Base-by-base conservation (phyloP, 768 basidiomycete species). In the Lentinula detonsa region DNA sequence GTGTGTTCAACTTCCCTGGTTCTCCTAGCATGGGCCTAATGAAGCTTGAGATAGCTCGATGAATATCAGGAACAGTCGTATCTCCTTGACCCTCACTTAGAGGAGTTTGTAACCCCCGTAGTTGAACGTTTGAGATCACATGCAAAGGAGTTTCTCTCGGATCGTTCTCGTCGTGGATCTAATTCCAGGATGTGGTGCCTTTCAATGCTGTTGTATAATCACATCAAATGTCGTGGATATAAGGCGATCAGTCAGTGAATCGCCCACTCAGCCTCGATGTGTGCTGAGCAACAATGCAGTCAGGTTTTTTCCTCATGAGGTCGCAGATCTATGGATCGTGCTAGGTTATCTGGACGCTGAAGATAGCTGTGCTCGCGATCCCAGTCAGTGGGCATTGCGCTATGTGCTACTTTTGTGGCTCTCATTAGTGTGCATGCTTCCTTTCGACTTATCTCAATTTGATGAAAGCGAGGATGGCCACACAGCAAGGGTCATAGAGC, bases 51-150 rank as follows among this genome's bases (percentile, higher is more conserved):
- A 28, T 62, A 98, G 96, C 81, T 98, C 33, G 84, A 85, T 69
- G 84, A 87, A 69, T 98, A 96, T 69, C 95, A 96, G 71, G 95
- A 98, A 63, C 93, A 96, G 65, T 81, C 95, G 2, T 92, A 94
- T 71, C 82, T 99, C 3, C 79, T 98, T 11, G 97, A 99, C 71
- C 95, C 96, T 40, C 87, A 82, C 65, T 80, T 99, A 18, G 91
- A 95, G 68, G 70, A 76, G 35, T 83, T 99, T 59, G 83, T 97
- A 9, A 72, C 78, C 1, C 95, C 95, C 0, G 84, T 88, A 1
- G 85, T 94, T 37, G 80, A 85, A 35, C 70, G 73, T 33, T 72
- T 96, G 45, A 87, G 86, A 69, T 65, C 67, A 7, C 81, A 84
- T 64, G 81, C 86, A 10, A 80, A 76, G 64, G 65, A 66, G 15